Evolutionary conservation across 139 green algal genomes (phyloP).

Genomic region (Picochlorum sp.): DNA sequence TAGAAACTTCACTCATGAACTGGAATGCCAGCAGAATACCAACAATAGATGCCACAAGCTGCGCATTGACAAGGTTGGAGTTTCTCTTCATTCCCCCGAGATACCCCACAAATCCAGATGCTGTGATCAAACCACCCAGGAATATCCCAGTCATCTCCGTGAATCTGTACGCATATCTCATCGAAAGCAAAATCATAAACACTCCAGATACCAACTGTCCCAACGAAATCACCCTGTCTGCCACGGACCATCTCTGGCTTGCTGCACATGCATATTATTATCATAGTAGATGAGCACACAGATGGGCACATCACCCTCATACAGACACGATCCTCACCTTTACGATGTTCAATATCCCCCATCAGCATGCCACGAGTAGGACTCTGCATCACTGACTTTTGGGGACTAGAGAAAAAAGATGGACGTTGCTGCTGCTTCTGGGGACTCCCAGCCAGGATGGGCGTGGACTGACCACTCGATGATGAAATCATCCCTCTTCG

Average conservation of each 20-base stretch:
- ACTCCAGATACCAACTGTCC: constrained; percentile 2
- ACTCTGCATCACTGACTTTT: constrained; percentile 1
- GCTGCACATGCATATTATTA: constrained; percentile 2
- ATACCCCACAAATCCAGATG: constrained; percentile 10
- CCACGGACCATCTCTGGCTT: background rate
- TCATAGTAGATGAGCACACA: no score
- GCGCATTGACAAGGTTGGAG: constrained; percentile 16
- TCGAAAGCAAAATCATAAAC: constrained; percentile 23
- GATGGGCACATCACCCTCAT: no score
- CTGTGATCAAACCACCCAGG: constrained; percentile 13
- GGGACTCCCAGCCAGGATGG: no score
- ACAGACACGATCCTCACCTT: background rate
- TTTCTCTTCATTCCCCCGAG: constrained; percentile 12
- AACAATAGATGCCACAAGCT: constrained; percentile 30
- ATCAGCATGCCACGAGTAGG: constrained; percentile 9
- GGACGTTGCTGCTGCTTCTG: no score
- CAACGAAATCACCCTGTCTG: background rate
- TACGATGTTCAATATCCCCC: constrained; percentile 2
- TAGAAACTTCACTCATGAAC: constrained; percentile 26
- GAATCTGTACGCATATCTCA: constrained; percentile 14
- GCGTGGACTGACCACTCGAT: no score
- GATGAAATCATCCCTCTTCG: no score
- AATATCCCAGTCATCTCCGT: constrained; percentile 18
- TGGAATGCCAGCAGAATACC: constrained; percentile 36
- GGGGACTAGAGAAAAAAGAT: background rate